Base-by-base conservation (phyloP, 2,329 filamentous ascomycete genomes). In the Ophiostoma piceae region DNA sequence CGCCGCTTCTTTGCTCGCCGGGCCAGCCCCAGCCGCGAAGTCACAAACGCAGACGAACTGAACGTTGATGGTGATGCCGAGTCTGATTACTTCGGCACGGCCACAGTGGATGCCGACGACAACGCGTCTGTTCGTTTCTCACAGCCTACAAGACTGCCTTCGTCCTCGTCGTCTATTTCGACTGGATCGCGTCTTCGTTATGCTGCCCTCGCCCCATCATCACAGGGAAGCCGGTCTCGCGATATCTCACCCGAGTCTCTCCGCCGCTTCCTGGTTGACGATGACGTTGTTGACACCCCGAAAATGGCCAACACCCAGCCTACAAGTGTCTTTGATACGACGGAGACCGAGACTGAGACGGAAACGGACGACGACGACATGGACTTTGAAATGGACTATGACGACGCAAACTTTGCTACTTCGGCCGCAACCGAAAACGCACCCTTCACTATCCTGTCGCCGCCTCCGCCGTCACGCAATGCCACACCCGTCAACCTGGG, bases 381-480 rank as follows among this genome's bases (percentile, higher is more conserved):
- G 73, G 88, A 88, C 77, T 88, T 32, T 54, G 78, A 77, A 35
- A 19, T 32, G 47, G 43, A 87, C 51, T 79, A 88, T 71, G 86
- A 88, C 73, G 85, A 87, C 47, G 68, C 71, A 73, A 88, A 88
- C 77, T 88, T 89, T 74, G 85, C 85, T n/a, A 82, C 81, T 3
- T 83, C 83, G 0, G 81, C 83, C 3, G 74, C 77, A 7, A 82
- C 82, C 0, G 84, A 86, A 68, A 79, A 71, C 2, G 78, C 80
- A 29, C 76, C 80, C 1, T 83, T 80, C 71, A 84, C 83, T 1
- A 77, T 79, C 57, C 77, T 87, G 19, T 87, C 85, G 2, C 85
- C 85, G 9, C 84, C 85, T 0, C 85, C 85, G 0, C 79, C 81
- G 62, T 81, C 37, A 71, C 68, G 54, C 67, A 39, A 64, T 14